phyloP scores from a whole-genome alignment of 192 early-diverging fungal genomes.

The Entophlyctis luteolus region DNA sequence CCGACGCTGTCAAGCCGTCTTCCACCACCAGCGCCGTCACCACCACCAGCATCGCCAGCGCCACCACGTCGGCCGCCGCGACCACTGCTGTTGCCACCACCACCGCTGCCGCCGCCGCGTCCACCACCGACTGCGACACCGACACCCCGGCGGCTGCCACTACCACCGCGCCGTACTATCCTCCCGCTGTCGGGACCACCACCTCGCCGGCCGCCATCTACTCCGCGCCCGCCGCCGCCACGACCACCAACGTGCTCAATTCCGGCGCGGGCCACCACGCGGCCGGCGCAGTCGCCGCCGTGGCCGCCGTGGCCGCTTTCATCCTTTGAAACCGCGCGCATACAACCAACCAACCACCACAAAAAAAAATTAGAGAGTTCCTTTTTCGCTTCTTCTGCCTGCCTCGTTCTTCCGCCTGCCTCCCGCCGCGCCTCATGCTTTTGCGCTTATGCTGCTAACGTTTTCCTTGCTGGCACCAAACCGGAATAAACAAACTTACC shows the following conservation, averaged over 20 bases:
- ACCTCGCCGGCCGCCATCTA: conserved; percentile 19
- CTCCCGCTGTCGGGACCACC: no score
- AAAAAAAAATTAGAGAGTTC: no score
- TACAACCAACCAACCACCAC: no score
- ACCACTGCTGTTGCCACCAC: conserved; percentile 43
- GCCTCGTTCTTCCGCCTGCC: no score
- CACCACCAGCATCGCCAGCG: conserved; percentile 6
- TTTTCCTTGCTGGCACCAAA: no score
- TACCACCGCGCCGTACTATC: conserved; percentile 31
- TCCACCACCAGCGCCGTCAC: conserved; percentile 9
- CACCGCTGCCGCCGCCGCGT: conserved; percentile 33
- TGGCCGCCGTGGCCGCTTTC: no score
- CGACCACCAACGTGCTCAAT: conserved; percentile 7
- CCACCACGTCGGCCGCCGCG: conserved; percentile 26
- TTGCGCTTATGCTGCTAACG: no score
- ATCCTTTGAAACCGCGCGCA: no score
- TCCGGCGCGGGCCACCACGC: conserved; percentile 6
- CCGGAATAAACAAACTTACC: no score
- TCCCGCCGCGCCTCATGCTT: no score
- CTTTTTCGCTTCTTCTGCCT: no score
- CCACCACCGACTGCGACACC: conserved; percentile 18
- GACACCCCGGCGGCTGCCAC: conserved; percentile 15
- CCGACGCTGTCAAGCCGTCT: conserved; percentile 10
- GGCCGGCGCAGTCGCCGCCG: no score
- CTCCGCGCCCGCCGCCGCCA: conserved; percentile 27